phyloP scores from a whole-genome alignment of 1,139 yeast species.

The Hemisphaericaspora xylofermentans region DNA sequence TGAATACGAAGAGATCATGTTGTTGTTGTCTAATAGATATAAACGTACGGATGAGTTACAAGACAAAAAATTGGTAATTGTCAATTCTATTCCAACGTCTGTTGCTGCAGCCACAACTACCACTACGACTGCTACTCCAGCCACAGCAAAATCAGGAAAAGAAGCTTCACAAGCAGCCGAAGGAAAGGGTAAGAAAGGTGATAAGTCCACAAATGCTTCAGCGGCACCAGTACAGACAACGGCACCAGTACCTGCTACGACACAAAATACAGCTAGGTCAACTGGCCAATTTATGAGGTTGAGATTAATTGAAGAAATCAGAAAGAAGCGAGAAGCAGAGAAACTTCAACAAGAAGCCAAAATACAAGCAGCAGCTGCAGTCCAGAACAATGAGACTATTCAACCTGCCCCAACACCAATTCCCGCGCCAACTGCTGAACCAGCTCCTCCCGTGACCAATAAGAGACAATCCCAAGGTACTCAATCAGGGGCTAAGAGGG shows the following conservation, averaged over 20 bases:
- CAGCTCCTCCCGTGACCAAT: conserved; percentile 8
- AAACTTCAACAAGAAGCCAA: conserved; percentile 44
- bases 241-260: conserved; percentile 6
- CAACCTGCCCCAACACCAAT: conserved; percentile 7
- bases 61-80: conserved; percentile 43
- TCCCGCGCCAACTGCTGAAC: conserved; percentile 6
- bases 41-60: conserved; percentile 38
- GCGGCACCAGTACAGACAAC: conserved; percentile 20
- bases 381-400: conserved; percentile 8
- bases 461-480: conserved; percentile 8
- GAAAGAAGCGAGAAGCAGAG: conserved; percentile 46
- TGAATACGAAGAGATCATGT: conserved; percentile 90
- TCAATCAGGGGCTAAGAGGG: conserved; percentile 5
- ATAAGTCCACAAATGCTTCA: conserved; percentile 20
- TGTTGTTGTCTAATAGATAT: conserved; percentile 43
- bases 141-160: conserved; percentile 16
- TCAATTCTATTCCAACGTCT: conserved; percentile 28
- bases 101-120: conserved; percentile 20
- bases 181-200: conserved; percentile 24
- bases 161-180: not conserved
- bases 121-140: conserved; percentile 9
- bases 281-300: conserved; percentile 50
- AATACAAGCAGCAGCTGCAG: conserved; percentile 26
- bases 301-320: conserved; percentile 46
- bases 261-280: conserved; percentile 22